Percentiles rank a stretch among this genome's conserved stretches.
phyloP scores from a whole-genome alignment of 2,329 filamentous ascomycete genomes.

The Aureobasidium melanogenum region DNA sequence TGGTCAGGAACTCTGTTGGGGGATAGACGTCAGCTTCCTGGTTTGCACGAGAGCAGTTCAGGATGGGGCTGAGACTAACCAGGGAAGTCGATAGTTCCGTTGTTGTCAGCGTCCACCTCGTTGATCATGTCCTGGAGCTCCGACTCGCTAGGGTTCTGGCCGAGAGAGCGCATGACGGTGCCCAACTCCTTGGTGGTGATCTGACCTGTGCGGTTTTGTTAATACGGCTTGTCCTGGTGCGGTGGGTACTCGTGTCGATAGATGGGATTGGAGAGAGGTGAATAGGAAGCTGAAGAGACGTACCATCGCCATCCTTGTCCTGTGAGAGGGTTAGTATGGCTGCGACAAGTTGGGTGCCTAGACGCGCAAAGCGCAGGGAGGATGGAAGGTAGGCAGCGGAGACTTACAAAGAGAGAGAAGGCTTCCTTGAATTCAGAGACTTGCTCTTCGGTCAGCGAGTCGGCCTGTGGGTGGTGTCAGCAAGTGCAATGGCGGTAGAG shows the following conservation, averaged over 20 bases:
- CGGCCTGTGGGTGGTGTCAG: constrained; percentile 54
- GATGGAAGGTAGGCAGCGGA: not conserved
- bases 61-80: constrained; percentile 34
- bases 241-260: constrained; percentile 8
- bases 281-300: constrained; percentile 16
- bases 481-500: not conserved
- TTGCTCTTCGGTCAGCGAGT: constrained; percentile 98
- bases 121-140: constrained; percentile 60
- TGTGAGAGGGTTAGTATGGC: constrained; percentile 19
- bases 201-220: constrained; percentile 38
- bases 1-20: constrained; percentile 52
- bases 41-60: not conserved
- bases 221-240: not conserved
- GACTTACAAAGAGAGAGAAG: constrained; percentile 97
- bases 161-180: constrained; percentile 55
- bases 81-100: constrained; percentile 57
- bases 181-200: constrained; percentile 57
- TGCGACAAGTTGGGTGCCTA: not conserved
- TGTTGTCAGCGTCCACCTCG: constrained; percentile 57
- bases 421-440: constrained; percentile 99
- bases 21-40: not conserved
- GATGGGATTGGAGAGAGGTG: not conserved
- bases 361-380: constrained; percentile 15
- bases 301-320: constrained; percentile 53
- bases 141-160: constrained; percentile 53